A percentile compares a stretch with the other conserved stretches of the same genome.
Evolutionary conservation across 805 yeast genomes (phyloP).

Genomic region (Suhomyces canberraensis): DNA sequence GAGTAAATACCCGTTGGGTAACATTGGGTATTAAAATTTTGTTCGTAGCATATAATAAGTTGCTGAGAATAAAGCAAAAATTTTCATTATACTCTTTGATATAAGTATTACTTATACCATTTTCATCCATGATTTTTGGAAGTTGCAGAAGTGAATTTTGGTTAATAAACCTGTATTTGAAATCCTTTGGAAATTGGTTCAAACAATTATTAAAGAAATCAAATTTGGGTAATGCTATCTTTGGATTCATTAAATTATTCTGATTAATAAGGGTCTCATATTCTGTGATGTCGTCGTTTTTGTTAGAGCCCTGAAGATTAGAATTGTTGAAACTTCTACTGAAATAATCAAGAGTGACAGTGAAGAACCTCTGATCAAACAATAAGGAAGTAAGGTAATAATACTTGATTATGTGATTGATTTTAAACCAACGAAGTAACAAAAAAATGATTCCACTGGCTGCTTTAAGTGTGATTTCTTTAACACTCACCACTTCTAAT

Average conservation of each 20-base stretch:
- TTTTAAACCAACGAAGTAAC: slow-evolving; percentile 73
- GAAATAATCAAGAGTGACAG: slow-evolving; percentile 29
- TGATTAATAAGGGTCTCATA: slow-evolving; percentile 35
- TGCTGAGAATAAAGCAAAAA: slow-evolving; percentile 47
- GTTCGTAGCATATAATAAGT: slow-evolving; percentile 54
- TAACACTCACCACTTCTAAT: slow-evolving; percentile 55
- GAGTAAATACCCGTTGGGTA: slow-evolving; percentile 66
- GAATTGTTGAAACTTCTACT: slow-evolving; percentile 34
- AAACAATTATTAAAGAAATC: slow-evolving; percentile 40
- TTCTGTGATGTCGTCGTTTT: slow-evolving; percentile 16
- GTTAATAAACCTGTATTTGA: slow-evolving; percentile 28
- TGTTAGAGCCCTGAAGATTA: slow-evolving; percentile 25
- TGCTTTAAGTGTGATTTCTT: slow-evolving; percentile 60
- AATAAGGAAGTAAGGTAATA: slow-evolving; percentile 70
- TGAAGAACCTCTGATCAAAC: slow-evolving; percentile 65
- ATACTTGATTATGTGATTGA: slow-evolving; percentile 72
- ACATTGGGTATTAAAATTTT: slow-evolving; percentile 57
- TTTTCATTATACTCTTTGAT: slow-evolving; percentile 34
- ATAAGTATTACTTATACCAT: slow-evolving; percentile 24
- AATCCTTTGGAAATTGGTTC: slow-evolving; percentile 12
- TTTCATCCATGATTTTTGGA: slow-evolving; percentile 22
- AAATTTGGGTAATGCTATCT: slow-evolving; percentile 26
- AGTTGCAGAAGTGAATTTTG: slow-evolving; percentile 25
- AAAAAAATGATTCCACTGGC: slow-evolving; percentile 50
- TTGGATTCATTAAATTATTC: slow-evolving; percentile 40